These are phyloP conservation scores for Leishmania amazonensis DNA, from an alignment of 208 protist species.

Conservation along the genomic window DNA sequence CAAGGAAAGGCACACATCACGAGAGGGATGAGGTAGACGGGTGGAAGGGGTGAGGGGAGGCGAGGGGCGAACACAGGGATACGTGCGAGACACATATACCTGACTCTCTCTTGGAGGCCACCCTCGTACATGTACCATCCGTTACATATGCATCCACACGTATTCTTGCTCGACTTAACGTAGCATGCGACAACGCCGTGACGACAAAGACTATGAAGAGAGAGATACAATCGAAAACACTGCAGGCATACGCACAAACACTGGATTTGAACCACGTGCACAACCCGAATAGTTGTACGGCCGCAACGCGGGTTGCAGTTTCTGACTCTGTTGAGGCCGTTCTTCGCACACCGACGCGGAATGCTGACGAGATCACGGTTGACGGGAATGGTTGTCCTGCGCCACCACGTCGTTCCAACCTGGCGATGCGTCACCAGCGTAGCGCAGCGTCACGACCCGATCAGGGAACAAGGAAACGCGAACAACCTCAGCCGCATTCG, in stretches of 20 bases:
- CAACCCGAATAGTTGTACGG: background rate
- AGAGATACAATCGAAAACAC: background rate
- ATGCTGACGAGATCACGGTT: background rate
- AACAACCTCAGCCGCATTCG: conserved; percentile 30
- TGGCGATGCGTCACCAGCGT: conserved; percentile 20
- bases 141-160: no score
- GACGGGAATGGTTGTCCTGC: background rate
- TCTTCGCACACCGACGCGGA: background rate
- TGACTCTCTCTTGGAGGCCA: background rate
- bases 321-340: background rate
- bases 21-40: background rate
- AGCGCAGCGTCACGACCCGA: conserved; percentile 27
- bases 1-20: background rate
- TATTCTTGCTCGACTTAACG: background rate
- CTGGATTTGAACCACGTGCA: background rate
- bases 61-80: background rate
- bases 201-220: background rate
- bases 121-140: background rate
- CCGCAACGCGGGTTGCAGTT: background rate
- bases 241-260: background rate
- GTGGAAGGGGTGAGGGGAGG: background rate
- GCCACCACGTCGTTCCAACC: conserved; percentile 40
- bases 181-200: background rate
- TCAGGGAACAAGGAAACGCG: conserved; percentile 32
- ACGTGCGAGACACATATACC: background rate